Base-by-base conservation (phyloP, 2,329 filamentous ascomycete species). In the Penicillium thymicola region DNA sequence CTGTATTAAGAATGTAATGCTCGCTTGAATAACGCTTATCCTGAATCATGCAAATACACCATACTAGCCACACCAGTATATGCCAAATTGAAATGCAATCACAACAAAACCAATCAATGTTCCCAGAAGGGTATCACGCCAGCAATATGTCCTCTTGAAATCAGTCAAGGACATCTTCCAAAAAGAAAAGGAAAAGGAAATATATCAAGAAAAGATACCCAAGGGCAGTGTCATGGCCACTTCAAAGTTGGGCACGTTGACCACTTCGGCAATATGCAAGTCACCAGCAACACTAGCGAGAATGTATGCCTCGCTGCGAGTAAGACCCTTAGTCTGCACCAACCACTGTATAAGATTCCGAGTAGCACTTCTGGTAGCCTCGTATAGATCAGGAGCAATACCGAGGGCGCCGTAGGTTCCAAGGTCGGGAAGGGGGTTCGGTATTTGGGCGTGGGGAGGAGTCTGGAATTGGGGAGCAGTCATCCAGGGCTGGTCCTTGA, bases 221-320 rank as follows among this genome's bases (percentile, higher is more conserved):
- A 82, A 65, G 2, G 80, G 79, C 30, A 83, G 65, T 47, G 73
- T 76, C 67, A 79, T 81, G 9, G 79, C 75, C 34, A 83, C 76
- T 2, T 76, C 79, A 68, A 77, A 82, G 59, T 83, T 78, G 10
- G 81, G 80, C 76, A 83, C 79, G 58, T 82, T 81, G 23, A 83
- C 80, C 2, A 78, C 77, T 66, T 83, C 80, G 4, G 74, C 76
- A 65, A 82, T 79, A 59, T 78, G 79, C 60, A 84, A 62, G 62
- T 81, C 76, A 0, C 75, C 79, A 0, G 77, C 78, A 13, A 83
- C 76, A 56, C 79, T 81, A 27, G 75, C 74, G 21, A 83, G 67
- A 70, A 84, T 82, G 63, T 83, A 83, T 2, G 77, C 79, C 60
- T 83, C 81, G 7, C 70, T 70, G 43, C 76, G 71, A 13, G 66